Percentiles rank a stretch among this genome's conserved stretches.
These are phyloP conservation scores for Alternaria conjuncta DNA, from an alignment of 2,329 filamentous ascomycete genomes.

Conservation along the genomic window DNA sequence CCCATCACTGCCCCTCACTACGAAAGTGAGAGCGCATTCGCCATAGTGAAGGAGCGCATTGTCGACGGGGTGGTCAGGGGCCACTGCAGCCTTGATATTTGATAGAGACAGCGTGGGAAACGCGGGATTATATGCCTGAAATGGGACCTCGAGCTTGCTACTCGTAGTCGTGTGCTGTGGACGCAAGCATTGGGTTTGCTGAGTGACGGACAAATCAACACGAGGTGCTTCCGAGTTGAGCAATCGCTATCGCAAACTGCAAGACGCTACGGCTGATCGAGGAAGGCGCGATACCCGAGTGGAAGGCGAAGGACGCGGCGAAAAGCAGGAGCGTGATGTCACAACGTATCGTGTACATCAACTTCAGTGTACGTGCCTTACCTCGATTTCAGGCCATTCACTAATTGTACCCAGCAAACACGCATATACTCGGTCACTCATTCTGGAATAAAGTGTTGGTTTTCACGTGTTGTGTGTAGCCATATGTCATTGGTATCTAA, in stretches of 20 bases:
- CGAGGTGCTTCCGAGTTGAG: no score
- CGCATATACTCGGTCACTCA: neutral
- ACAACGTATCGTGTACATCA: neutral
- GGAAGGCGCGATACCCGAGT: neutral
- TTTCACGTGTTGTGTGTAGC: no score
- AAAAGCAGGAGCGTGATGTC: neutral
- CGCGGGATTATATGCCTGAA: no score
- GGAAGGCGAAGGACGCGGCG: neutral
- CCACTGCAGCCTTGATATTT: no score
- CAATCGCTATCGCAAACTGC: neutral
- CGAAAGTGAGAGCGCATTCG: neutral
- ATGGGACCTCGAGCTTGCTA: neutral
- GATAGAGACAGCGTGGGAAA: no score
- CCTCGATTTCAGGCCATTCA: rapidly evolving
- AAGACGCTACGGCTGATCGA: no score
- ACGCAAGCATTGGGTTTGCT: neutral
- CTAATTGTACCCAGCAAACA: neutral
- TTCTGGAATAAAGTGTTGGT: no score
- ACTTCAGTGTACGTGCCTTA: neutral
- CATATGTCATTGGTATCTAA: no score
- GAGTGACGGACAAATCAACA: neutral
- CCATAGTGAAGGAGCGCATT: neutral
- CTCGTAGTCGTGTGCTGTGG: neutral
- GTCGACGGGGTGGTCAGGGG: neutral
- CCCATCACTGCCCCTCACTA: neutral